Evolutionary conservation across 2,329 filamentous ascomycete species (phyloP), one percentile per base, ranked within the genome.

Genomic region (Cercospora sesami): DNA sequence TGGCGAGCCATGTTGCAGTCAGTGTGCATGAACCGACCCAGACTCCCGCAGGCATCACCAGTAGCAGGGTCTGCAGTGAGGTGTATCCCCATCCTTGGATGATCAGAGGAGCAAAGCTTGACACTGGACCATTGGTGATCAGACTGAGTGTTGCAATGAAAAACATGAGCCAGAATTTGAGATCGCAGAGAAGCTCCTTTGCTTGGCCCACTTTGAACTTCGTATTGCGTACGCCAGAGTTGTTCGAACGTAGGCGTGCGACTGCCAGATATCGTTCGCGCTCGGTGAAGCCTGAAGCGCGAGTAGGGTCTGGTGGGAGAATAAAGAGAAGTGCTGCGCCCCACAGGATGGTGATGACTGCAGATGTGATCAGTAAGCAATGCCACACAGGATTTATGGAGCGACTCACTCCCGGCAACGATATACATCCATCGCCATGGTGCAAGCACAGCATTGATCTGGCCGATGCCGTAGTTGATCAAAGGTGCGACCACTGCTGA

Each of bases 391-490:
- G 3, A 10, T 33, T 12, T 10, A 1, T 33, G 31, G 31, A 33
- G 12, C 33, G 31, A n/a, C n/a, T n/a, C n/a, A n/a, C 48, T 55
- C 8, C 48, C 30, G 12, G 31, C 21, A n/a, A 55, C 23, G 5
- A 31, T 42, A 9, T 60, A 69, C 68, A 69, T 71, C 55, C 69
- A 71, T 58, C 76, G 73, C 80, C 81, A 83, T 1, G 80, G 77
- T 2, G 77, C 78, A 6, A 80, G 69, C 1, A 75, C 72, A 16
- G 80, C 80, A 21, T 78, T 75, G 65, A 85, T 79, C 8, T 80
- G 80, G 0, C 83, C 83, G 3, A 85, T 73, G 4, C 80, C 83
- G 67, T 84, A 85, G 75, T 83, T 83, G 70, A 84, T 79, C 1
- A 84, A 72, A 0, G 83, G 83, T 0, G 81, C 81, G 30, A 86